Evolutionary conservation across 164 flowering plant species (phyloP).

Genomic region (Tinospora cordifolia): DNA sequence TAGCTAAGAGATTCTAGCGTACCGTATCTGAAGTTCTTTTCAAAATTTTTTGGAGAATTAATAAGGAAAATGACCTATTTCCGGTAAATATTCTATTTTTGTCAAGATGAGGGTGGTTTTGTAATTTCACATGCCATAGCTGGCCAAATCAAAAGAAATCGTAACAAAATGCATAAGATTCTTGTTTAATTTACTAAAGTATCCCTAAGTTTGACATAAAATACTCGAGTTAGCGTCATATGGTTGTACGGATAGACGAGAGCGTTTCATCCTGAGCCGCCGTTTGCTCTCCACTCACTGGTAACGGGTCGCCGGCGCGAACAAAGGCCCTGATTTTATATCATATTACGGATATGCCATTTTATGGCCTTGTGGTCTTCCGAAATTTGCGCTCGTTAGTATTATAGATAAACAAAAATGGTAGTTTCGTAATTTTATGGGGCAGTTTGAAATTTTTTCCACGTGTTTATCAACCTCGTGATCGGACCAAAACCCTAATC

Average conservation of each 20-base stretch:
- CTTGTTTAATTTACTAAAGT: not conserved
- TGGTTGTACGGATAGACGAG: no score
- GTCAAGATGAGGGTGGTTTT: not conserved
- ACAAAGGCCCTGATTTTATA: not conserved
- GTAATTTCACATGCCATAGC: not conserved
- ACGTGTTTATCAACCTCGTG: no score
- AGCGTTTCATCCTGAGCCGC: no score
- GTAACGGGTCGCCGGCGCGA: not conserved
- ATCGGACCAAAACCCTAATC: no score
- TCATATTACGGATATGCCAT: not conserved
- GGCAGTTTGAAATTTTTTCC: no score
- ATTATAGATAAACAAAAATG: no score
- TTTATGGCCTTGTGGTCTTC: not conserved
- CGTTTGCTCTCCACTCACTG: no score
- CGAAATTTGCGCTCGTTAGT: no score
- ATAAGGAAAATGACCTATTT: not conserved
- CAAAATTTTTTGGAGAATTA: not conserved
- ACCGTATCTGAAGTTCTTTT: not conserved
- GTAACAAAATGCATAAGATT: not conserved
- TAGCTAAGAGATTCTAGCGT: not conserved
- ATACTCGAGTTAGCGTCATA: not conserved
- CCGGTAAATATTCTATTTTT: no score
- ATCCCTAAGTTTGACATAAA: not conserved
- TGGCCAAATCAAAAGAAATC: not conserved
- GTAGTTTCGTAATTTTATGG: no score